Percentiles rank a stretch among this genome's conserved stretches.
These are phyloP conservation scores for Carex kokanica DNA, from an alignment of 176 grass and related monocot species.

Conservation along the genomic window DNA sequence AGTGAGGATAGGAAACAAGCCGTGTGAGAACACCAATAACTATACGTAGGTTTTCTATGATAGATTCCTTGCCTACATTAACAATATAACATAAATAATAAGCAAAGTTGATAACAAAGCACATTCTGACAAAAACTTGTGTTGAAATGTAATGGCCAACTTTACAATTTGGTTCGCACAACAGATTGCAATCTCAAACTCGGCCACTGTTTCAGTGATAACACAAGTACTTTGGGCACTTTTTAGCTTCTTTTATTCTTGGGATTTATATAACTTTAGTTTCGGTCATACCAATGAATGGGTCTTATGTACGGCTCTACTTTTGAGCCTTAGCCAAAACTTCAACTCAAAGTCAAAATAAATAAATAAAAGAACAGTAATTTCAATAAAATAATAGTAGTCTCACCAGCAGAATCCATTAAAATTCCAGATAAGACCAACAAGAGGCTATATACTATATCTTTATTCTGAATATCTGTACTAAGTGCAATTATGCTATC, in stretches of 20 bases:
- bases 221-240: background rate
- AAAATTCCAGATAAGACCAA: constrained; percentile 87
- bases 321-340: background rate
- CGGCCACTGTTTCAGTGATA: background rate
- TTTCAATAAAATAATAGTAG: constrained; percentile 24
- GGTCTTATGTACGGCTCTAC: background rate
- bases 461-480: constrained; percentile 52
- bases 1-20: constrained; percentile 74
- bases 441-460: constrained; percentile 74
- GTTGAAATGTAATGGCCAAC: background rate
- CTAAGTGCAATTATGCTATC: constrained; percentile 65
- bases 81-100: constrained; percentile 19
- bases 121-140: background rate
- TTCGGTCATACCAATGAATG: background rate
- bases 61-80: constrained; percentile 60
- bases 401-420: constrained; percentile 84
- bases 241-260: background rate
- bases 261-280: background rate
- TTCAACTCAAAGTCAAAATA: constrained; percentile 23
- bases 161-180: background rate
- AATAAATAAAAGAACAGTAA: constrained; percentile 17
- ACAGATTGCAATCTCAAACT: constrained; percentile 5
- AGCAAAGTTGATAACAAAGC: background rate
- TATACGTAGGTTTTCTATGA: constrained; percentile 74
- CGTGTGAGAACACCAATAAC: constrained; percentile 44